Conservation (phyloP, 352 stramenopile species). For the Phytophthora niederhauseri region DNA sequence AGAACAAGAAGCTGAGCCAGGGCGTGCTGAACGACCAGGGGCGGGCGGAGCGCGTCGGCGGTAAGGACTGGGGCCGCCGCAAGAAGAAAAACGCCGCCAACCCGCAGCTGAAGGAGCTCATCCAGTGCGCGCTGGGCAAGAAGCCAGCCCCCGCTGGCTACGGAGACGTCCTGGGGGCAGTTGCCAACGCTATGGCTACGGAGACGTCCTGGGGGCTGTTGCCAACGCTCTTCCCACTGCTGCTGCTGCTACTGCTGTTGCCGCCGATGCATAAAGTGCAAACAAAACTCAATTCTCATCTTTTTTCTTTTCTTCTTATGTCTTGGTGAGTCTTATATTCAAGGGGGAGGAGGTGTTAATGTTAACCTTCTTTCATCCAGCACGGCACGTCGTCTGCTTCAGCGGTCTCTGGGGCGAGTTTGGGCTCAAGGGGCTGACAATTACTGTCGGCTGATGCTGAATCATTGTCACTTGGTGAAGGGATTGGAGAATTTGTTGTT, state of each 20-base stretch:
- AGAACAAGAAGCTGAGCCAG: conserved; percentile 73
- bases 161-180: conserved; percentile 2
- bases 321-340: neutral
- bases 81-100: conserved; percentile 39
- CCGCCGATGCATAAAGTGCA: conserved; percentile 19
- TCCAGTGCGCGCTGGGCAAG: conserved; percentile 54
- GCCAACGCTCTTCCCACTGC: neutral
- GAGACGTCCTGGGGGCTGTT: conserved; percentile 7
- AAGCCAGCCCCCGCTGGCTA: conserved; percentile 22
- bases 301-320: conserved; percentile 4
- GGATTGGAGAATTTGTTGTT: neutral
- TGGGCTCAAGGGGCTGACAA: neutral
- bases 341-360: conserved; percentile 16
- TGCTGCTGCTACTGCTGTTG: neutral
- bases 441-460: neutral
- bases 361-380: conserved; percentile 50
- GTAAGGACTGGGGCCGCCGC: conserved; percentile 36
- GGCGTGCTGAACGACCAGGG: conserved; percentile 79
- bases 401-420: conserved; percentile 12
- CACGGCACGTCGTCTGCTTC: conserved; percentile 37
- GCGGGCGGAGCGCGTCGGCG: conserved; percentile 60
- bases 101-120: conserved; percentile 42
- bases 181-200: conserved; percentile 23
- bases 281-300: conserved; percentile 13
- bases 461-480: neutral